These are phyloP conservation scores for Cadophora sp. DNA, from an alignment of 2,329 filamentous ascomycete genomes.

Conservation along the genomic window DNA sequence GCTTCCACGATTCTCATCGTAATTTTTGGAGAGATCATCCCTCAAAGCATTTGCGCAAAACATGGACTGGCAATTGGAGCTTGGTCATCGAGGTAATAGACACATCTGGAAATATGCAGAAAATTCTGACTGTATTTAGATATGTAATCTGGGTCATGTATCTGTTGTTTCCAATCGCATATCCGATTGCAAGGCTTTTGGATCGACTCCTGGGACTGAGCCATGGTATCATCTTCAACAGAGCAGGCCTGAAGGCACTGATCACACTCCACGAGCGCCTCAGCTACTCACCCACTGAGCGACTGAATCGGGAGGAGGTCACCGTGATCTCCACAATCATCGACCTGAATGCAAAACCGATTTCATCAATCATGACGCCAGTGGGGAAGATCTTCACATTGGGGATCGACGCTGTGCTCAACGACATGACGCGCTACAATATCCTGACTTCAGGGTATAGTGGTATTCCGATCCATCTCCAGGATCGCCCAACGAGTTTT, in stretches of 20 bases:
- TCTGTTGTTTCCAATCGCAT: constrained; percentile 83
- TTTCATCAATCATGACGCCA: constrained; percentile 94
- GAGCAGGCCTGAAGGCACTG: constrained; percentile 91
- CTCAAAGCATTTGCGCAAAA: constrained; percentile 92
- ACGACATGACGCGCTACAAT: constrained; percentile 89
- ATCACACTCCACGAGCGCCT: constrained; percentile 75
- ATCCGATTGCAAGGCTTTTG: constrained; percentile 91
- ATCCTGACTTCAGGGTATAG: constrained; percentile 93
- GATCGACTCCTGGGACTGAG: constrained; percentile 91
- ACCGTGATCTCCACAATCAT: constrained; percentile 95
- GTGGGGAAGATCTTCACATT: constrained; percentile 95
- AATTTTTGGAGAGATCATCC: constrained; percentile 94
- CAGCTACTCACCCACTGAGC: constrained; percentile 57
- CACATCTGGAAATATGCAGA: neutral
- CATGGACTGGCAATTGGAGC: constrained; percentile 93
- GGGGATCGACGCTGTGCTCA: constrained; percentile 85
- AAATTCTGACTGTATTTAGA: constrained; percentile 14
- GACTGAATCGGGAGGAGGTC: constrained; percentile 92
- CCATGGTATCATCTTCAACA: constrained; percentile 95
- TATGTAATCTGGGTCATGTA: constrained; percentile 85
- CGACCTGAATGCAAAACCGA: constrained; percentile 91
- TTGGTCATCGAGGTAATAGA: constrained; percentile 49
- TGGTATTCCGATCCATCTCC: constrained; percentile 87
- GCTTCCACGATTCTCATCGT: constrained; percentile 55
- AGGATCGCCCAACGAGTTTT: constrained; percentile 81